A percentile compares a stretch with the other conserved stretches of the same genome.
Evolutionary conservation across 768 basidiomycete genomes (phyloP).

Genomic region (Atractiella rhizophila): DNA sequence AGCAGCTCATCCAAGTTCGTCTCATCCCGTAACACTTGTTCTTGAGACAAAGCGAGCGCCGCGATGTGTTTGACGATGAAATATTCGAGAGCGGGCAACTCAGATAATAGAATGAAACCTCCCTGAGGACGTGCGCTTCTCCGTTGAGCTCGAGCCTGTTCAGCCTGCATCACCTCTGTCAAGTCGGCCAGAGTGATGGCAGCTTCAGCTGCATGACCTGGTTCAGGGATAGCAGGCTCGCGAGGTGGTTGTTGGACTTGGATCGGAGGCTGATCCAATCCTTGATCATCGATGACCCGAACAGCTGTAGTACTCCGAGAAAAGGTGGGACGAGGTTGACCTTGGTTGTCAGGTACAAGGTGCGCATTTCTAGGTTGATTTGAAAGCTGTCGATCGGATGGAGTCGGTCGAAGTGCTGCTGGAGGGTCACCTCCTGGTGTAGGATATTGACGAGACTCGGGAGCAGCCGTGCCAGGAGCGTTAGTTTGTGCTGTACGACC

Average conservation of each 20-base stretch:
- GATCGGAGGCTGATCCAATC: background rate
- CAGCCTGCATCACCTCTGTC: constrained; percentile 71
- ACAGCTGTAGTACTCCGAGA: constrained; percentile 10
- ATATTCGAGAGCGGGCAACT: constrained; percentile 57
- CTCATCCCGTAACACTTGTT: constrained; percentile 42
- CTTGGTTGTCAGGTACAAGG: background rate
- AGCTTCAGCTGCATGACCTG: constrained; percentile 55
- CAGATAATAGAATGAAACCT: constrained; percentile 57
- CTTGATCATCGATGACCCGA: constrained; percentile 10
- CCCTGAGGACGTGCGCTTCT: too few relatives aligned
- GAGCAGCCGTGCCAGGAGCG: too few relatives aligned
- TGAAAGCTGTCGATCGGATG: constrained; percentile 10
- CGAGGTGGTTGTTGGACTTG: background rate
- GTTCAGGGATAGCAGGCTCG: constrained; percentile 27
- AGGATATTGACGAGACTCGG: background rate
- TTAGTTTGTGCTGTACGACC: constrained; percentile 48
- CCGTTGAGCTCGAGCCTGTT: constrained; percentile 59
- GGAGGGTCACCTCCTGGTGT: constrained; percentile 23
- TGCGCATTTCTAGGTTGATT: background rate
- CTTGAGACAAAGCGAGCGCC: constrained; percentile 37
- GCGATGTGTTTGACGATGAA: constrained; percentile 81
- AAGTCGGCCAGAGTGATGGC: constrained; percentile 84
- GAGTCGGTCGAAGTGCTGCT: constrained; percentile 23
- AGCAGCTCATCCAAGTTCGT: constrained; percentile 69
- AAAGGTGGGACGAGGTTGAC: constrained; percentile 3